A percentile compares a stretch with the other conserved stretches of the same genome.
These are phyloP conservation scores for Kodamaea alishanica DNA, from an alignment of 1,139 yeast species.

Conservation along the genomic window DNA sequence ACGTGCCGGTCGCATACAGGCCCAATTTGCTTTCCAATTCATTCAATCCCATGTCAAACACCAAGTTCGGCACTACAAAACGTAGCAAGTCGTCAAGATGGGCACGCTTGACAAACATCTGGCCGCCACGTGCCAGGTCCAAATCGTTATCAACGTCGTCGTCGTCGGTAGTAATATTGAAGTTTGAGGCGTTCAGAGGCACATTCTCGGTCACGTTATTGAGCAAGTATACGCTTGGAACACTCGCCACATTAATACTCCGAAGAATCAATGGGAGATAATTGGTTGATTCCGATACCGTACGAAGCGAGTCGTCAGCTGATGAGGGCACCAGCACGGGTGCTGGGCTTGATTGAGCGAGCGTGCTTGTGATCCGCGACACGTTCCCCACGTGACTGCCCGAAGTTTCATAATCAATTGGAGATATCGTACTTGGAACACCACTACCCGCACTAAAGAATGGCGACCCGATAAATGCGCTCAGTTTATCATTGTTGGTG, in stretches of 20 bases:
- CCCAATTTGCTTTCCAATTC: background rate
- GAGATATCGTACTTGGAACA: slow-evolving; percentile 15
- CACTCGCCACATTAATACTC: slow-evolving; percentile 56
- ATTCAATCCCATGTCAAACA: slow-evolving; percentile 37
- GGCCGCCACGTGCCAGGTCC: slow-evolving; percentile 26
- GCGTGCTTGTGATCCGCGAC: background rate
- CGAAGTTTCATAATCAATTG: slow-evolving; percentile 18
- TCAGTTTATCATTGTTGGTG: slow-evolving; percentile 18
- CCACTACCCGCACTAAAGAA: slow-evolving; percentile 1
- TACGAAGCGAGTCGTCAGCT: slow-evolving; percentile 2
- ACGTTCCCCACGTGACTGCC: background rate
- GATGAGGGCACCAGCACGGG: background rate
- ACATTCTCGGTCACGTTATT: slow-evolving; percentile 20
- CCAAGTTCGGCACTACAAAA: slow-evolving; percentile 33
- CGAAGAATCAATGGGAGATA: slow-evolving; percentile 63
- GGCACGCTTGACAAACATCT: slow-evolving; percentile 25
- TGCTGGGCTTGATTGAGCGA: background rate
- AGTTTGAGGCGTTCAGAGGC: slow-evolving; percentile 11
- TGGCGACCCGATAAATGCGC: background rate
- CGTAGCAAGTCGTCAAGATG: slow-evolving; percentile 33
- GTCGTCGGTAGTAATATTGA: slow-evolving; percentile 36
- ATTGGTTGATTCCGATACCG: slow-evolving; percentile 40
- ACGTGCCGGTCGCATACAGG: too few species aligned
- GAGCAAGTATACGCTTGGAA: slow-evolving; percentile 50
- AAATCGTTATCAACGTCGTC: slow-evolving; percentile 35